Base-by-base conservation (phyloP, 2,329 filamentous ascomycete species). In the Botrytis cinerea region DNA sequence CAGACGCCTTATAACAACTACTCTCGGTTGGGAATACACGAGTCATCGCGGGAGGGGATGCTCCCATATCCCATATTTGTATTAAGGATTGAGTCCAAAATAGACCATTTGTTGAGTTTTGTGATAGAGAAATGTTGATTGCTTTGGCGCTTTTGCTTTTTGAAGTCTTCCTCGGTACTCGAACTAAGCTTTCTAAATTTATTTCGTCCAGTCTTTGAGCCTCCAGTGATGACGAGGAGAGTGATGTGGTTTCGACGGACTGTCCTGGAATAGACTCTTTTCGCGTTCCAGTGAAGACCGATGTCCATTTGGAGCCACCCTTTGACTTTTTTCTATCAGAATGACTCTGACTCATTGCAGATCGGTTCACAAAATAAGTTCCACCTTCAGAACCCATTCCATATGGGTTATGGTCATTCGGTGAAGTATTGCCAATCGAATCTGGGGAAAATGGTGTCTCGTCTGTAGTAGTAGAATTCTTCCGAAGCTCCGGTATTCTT, bases 21-120 rank as follows among this genome's bases (percentile, higher is more conserved):
- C 82, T 83, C 61, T 83, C 82, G 0, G 81, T 82, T 22, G 79
- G 74, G 43, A 84, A 80, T 12, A 79, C 78, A 66, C 81, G 78
- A 40, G 79, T 76, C 61, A 81, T 75, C 2, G 79, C 79, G 1
- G 82, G 81, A 9, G 83, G 82, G 1, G 82, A 82, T 16, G 80
- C 78, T 32, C 81, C 79, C 60, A 83, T 77, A 73, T 84, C 83
- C 80, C 82, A 84, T 9, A 84, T 77, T 70, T 84, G 81, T 48
- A 84, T 82, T 35, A 79, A 75, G 2, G 80, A 75, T 71, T 83
- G 82, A 2, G 80, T 82, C 83, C 83, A 84, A 61, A 83, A 84
- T 0, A 84, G 78, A 25, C 80, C 81, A 40, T 83, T 79, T 0
- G 82, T 79, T 20, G 82, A 83, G 74, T 81, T 84, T 68, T 83